Base-by-base conservation (phyloP, 306 rosid species). In the Ceratonia siliqua region DNA sequence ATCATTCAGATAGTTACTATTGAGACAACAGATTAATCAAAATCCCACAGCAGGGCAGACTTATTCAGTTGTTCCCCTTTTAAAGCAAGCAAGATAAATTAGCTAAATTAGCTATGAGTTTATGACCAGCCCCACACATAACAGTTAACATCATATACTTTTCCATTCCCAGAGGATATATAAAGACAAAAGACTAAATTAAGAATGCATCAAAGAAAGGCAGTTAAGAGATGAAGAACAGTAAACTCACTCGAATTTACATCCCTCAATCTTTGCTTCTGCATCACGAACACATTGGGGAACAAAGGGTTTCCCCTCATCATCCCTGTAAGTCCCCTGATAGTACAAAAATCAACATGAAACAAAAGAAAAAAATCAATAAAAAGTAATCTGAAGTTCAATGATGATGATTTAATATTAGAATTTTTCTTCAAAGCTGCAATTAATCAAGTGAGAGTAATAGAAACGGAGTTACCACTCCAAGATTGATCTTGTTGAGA, bases 311-410 rank as follows among this genome's bases (percentile, higher is more conserved):
- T 89, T 86, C 24, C 97, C 97, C 12, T 86, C 87, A 61, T 92
- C 92, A 56, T 88, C 88, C 25, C 93, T 90, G 73, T 89, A 92
- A 14, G 96, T 91, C 12, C 97, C 97, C 97, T 92, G 63, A 79
- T 57, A 11, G 21, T 5, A 70, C 24, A 75, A 5, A 62, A 13
- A 61, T 0, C 28, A 3, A 55, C 69, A n/a, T 35, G 8, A 59
- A 13, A 25, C 38, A 5, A 5, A 42, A 14, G 17, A 4, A 14
- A 35, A 25, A 6, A 20, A 32, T 10, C 22, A 75, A 15, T 0
- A 52, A 46, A 20, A 42, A 27, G 6, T n/a, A n/a, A n/a, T n/a
- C n/a, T n/a, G 54, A 42, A 65, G 3, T 28, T 25, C 4, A 17
- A 46, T 3, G 5, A 27, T 1, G 59, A 5, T 2, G 17, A 42